A percentile compares a stretch with the other conserved stretches of the same genome.
These are phyloP conservation scores for Cystofilobasidium ferigula DNA, from an alignment of 768 basidiomycete species.

Conservation along the genomic window DNA sequence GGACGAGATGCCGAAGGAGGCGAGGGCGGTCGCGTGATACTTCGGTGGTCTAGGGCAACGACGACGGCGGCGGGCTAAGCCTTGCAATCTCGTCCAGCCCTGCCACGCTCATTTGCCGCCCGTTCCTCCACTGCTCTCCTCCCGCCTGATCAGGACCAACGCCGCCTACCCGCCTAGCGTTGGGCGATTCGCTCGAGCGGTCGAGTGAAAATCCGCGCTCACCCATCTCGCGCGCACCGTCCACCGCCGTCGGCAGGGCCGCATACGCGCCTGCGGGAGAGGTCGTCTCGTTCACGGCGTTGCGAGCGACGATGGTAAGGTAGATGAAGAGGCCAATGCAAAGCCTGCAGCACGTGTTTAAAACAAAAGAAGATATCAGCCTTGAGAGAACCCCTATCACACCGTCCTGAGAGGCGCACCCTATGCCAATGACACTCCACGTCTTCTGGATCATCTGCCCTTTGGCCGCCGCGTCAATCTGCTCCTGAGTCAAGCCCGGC, in stretches of 20 bases:
- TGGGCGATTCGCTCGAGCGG: not conserved
- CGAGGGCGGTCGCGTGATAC: too few relatives aligned
- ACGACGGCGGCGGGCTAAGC: too few relatives aligned
- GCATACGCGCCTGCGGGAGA: not conserved
- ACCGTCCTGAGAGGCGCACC: slow-evolving; percentile 5
- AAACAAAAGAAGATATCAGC: not conserved
- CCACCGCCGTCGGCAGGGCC: not conserved
- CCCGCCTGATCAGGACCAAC: too few relatives aligned
- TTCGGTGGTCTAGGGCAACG: too few relatives aligned
- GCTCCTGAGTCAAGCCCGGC: not conserved
- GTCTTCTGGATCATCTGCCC: slow-evolving; percentile 21
- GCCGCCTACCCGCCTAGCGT: too few relatives aligned
- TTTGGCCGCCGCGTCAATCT: slow-evolving; percentile 1
- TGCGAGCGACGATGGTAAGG: slow-evolving; percentile 64
- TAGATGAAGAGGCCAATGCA: slow-evolving; percentile 69
- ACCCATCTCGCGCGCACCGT: not conserved
- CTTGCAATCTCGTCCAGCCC: too few relatives aligned
- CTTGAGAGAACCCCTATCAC: too few relatives aligned
- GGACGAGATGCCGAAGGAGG: too few relatives aligned
- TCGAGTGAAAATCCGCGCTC: not conserved
- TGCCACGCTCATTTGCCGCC: too few relatives aligned
- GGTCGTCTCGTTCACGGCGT: slow-evolving; percentile 46
- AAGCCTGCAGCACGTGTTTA: slow-evolving; percentile 35
- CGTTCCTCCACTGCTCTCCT: too few relatives aligned
- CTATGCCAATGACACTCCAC: slow-evolving; percentile 22